Conservation (phyloP, 768 basidiomycete genomes). For the Lentinus tigrinus region DNA sequence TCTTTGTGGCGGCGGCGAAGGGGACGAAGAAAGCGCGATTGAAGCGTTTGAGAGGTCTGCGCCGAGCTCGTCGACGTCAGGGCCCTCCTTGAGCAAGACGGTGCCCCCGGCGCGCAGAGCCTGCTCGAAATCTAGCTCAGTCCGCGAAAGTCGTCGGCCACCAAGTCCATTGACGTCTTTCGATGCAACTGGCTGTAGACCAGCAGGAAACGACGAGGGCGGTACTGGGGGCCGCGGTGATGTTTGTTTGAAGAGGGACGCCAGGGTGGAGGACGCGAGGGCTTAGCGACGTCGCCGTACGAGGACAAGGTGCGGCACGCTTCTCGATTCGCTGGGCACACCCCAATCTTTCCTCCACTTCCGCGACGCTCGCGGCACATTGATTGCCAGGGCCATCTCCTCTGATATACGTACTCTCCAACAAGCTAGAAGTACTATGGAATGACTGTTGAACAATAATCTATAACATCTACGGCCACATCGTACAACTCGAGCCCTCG, state of each 20-base stretch:
- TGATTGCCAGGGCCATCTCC: not conserved
- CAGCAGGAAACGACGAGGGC: slow-evolving; percentile 46
- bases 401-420: not conserved
- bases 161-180: slow-evolving; percentile 41
- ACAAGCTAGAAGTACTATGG: not conserved
- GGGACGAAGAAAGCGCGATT: slow-evolving; percentile 41
- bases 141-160: slow-evolving; percentile 60
- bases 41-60: slow-evolving; percentile 41
- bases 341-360: not conserved
- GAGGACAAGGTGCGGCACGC: not conserved
- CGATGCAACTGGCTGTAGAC: slow-evolving; percentile 58
- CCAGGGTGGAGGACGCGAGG: slow-evolving; percentile 47
- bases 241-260: slow-evolving; percentile 58
- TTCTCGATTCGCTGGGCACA: not conserved
- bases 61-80: slow-evolving; percentile 69
- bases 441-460: slow-evolving; percentile 22
- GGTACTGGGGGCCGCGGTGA: slow-evolving; percentile 44
- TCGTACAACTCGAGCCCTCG: slow-evolving; percentile 23
- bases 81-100: slow-evolving; percentile 64
- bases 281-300: slow-evolving; percentile 12
- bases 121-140: slow-evolving; percentile 81
- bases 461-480: slow-evolving; percentile 22
- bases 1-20: slow-evolving; percentile 37
- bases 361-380: not conserved
- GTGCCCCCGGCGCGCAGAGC: slow-evolving; percentile 68